Conservation (phyloP, 2,329 filamentous ascomycete species). For the Ilyonectria destructans region DNA sequence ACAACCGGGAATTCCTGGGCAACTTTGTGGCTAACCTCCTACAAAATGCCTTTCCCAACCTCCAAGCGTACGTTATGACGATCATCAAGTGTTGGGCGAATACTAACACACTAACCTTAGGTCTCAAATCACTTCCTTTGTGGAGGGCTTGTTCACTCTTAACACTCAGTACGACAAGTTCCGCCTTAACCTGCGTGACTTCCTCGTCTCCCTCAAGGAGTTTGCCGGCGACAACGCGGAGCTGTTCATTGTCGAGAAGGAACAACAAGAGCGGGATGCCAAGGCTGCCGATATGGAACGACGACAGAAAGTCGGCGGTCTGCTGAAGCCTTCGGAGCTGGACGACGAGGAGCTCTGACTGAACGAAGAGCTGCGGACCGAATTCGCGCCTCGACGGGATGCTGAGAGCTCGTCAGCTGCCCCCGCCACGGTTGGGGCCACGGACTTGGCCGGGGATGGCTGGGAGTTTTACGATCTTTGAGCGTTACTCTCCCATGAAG, state of each 20-base stretch:
- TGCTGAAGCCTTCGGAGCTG: conserved; percentile 97
- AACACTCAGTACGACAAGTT: conserved; percentile 95
- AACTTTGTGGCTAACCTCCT: conserved; percentile 90
- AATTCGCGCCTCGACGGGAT: conserved; percentile 65
- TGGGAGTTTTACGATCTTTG: conserved; percentile 78
- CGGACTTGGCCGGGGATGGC: conserved; percentile 64
- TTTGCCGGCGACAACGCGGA: conserved; percentile 97
- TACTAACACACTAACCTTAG: conserved; percentile 65
- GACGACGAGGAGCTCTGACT: conserved; percentile 95
- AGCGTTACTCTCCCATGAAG: conserved; percentile 30
- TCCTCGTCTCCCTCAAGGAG: conserved; percentile 97
- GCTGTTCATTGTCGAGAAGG: conserved; percentile 93
- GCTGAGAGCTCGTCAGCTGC: conserved; percentile 28
- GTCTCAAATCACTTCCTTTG: conserved; percentile 90
- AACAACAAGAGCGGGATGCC: conserved; percentile 89
- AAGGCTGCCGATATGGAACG: conserved; percentile 92
- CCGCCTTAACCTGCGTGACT: conserved; percentile 95
- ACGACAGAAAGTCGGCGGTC: conserved; percentile 93
- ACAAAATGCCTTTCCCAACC: conserved; percentile 92
- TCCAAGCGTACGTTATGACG: conserved; percentile 80
- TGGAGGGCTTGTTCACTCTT: conserved; percentile 88
- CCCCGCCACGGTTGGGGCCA: conserved; percentile 48
- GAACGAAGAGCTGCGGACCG: conserved; percentile 75
- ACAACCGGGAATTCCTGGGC: conserved; percentile 91
- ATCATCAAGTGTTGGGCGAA: not conserved